phyloP scores from a whole-genome alignment of 345 rosid genomes.

The Viola odorata region DNA sequence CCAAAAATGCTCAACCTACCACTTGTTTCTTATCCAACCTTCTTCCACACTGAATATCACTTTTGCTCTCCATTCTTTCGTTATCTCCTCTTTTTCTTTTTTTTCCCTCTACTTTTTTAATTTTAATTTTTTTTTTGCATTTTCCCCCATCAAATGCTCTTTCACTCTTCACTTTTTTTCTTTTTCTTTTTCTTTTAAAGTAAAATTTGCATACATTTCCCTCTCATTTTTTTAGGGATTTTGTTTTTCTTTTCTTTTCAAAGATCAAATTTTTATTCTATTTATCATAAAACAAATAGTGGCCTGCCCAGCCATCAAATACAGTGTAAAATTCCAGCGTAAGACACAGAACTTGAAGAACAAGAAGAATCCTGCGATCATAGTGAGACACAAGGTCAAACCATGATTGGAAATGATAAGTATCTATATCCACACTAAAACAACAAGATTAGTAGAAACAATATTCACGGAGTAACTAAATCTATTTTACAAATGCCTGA shows the following conservation, averaged over 20 bases:
- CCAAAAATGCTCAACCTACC: neutral
- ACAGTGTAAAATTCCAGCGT: constrained; percentile 42
- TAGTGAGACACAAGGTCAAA: constrained; percentile 56
- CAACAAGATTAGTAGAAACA: constrained; percentile 9
- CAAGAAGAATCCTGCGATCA: constrained; percentile 72
- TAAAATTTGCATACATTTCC: constrained; percentile 4
- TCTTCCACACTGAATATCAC: neutral
- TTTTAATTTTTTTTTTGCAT: constrained; percentile 12
- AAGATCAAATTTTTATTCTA: constrained; percentile 9
- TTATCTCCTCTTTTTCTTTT: constrained; percentile 1
- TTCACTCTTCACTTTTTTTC: constrained; percentile 15
- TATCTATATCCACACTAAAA: constrained; percentile 29
- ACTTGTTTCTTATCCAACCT: neutral
- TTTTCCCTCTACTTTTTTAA: constrained; percentile 13
- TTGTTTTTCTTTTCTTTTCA: neutral
- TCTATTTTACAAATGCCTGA: neutral
- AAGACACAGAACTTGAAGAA: constrained; percentile 51
- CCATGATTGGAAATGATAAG: constrained; percentile 35
- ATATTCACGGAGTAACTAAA: neutral
- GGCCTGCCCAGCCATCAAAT: constrained; percentile 36
- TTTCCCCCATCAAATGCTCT: neutral
- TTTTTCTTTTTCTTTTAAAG: constrained; percentile 12
- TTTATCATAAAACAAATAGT: constrained; percentile 26
- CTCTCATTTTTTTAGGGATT: constrained; percentile 9
- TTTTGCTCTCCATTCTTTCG: neutral